Percentiles rank a stretch among this genome's conserved stretches.
Evolutionary conservation across 1,139 yeast species (phyloP).

Genomic region (Geotrichum bryndzae): DNA sequence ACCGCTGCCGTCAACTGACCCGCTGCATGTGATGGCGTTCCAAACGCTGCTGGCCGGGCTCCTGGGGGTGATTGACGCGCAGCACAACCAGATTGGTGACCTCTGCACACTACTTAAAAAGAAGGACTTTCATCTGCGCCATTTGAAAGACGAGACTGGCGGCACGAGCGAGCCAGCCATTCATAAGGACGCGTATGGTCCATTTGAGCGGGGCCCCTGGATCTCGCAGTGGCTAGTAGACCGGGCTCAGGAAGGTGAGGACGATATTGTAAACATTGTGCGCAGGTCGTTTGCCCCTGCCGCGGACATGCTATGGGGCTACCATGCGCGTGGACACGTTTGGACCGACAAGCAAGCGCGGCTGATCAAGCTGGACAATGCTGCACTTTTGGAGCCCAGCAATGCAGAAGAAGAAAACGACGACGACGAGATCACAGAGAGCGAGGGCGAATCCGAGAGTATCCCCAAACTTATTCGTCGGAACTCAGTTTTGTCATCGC

Average conservation of each 20-base stretch:
- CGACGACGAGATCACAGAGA: not conserved
- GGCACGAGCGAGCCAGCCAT: not conserved
- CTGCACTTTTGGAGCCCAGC: not conserved
- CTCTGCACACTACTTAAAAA: constrained; percentile 5
- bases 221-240: not conserved
- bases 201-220: constrained; percentile 6
- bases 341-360: constrained; percentile 1
- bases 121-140: constrained; percentile 13
- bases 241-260: not conserved
- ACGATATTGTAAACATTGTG: not conserved
- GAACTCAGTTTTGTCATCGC: not conserved
- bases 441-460: not conserved
- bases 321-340: not conserved
- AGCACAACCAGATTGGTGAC: constrained; percentile 9
- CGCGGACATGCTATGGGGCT: constrained; percentile 4
- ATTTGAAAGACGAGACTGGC: constrained; percentile 7
- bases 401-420: not conserved
- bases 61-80: constrained; percentile 11
- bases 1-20: not conserved
- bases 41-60: constrained; percentile 12
- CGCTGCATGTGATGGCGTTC: not conserved
- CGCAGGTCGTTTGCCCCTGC: not conserved
- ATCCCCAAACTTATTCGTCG: not conserved
- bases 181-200: constrained; percentile 3
- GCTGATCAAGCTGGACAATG: not conserved